These are phyloP conservation scores for Ascochyta clinopodiicola DNA, from an alignment of 2,329 filamentous ascomycete species.

Conservation along the genomic window DNA sequence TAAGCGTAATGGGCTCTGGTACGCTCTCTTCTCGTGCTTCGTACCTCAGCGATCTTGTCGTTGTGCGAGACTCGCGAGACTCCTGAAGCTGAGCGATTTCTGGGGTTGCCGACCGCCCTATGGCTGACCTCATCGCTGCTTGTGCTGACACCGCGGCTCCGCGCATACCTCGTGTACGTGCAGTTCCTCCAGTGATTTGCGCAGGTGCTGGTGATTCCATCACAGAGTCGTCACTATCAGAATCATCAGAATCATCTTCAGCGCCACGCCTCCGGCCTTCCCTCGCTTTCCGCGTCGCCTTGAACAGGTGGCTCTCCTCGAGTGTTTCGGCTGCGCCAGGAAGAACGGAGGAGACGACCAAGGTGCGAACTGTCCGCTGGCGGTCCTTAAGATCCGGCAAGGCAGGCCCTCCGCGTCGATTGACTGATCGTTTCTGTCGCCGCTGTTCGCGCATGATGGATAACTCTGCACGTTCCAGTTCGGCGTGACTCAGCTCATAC, in stretches of 20 bases:
- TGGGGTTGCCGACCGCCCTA: constrained; percentile 85
- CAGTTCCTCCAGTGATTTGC: constrained; percentile 74
- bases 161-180: constrained; percentile 85
- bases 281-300: constrained; percentile 58
- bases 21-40: constrained; percentile 79
- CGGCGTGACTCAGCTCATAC: constrained; percentile 90
- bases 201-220: constrained; percentile 82
- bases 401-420: constrained; percentile 87
- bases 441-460: constrained; percentile 94
- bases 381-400: constrained; percentile 96
- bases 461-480: constrained; percentile 87
- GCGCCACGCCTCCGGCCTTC: constrained; percentile 63
- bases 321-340: constrained; percentile 81
- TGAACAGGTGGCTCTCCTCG: constrained; percentile 87
- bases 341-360: constrained; percentile 90
- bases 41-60: constrained; percentile 64
- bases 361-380: constrained; percentile 88
- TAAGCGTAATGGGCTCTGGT: constrained; percentile 66
- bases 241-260: constrained; percentile 85
- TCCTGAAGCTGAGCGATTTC: constrained; percentile 73
- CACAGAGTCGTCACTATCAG: constrained; percentile 87
- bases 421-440: constrained; percentile 93
- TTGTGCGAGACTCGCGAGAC: constrained; percentile 75
- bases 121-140: constrained; percentile 79
- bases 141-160: constrained; percentile 87